Percentiles rank a stretch among this genome's conserved stretches.
Conservation (phyloP, 2,329 filamentous ascomycete species). For the Diaporthe amygdali region DNA sequence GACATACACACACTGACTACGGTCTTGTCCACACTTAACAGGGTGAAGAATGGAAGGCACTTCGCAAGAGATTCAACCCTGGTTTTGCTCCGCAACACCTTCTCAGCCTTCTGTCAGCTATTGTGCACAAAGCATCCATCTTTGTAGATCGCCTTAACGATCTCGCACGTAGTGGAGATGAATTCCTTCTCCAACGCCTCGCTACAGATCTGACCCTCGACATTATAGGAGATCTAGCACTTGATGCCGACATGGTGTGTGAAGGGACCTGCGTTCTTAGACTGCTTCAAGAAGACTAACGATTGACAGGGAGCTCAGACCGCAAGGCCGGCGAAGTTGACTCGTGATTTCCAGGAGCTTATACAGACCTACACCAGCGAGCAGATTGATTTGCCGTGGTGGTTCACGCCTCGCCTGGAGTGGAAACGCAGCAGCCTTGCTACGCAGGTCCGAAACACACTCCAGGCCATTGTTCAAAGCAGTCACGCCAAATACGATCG, state of each 20-base stretch:
- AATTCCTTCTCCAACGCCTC: constrained; percentile 33
- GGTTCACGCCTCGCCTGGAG: constrained; percentile 2
- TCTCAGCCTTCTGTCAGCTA: constrained; percentile 39
- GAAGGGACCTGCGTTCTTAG: background rate
- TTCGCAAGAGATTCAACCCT: constrained; percentile 42
- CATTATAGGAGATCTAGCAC: constrained; percentile 33
- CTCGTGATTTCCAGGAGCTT: background rate
- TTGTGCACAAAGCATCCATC: constrained; percentile 37
- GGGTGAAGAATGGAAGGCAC: constrained; percentile 36
- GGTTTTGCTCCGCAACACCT: constrained; percentile 44
- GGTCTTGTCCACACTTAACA: constrained; percentile 18
- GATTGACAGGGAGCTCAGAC: background rate
- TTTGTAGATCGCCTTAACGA: constrained; percentile 37
- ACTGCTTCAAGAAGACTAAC: background rate
- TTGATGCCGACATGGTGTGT: constrained; percentile 5
- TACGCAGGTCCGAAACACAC: background rate
- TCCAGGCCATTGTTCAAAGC: background rate
- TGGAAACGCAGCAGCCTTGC: constrained; percentile 3
- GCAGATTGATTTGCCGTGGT: background rate
- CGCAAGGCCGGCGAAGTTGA: background rate
- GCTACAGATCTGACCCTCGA: constrained; percentile 43
- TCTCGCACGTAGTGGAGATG: constrained; percentile 32
- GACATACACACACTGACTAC: background rate
- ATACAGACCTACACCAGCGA: background rate
- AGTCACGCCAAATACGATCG: background rate